Evolutionary conservation across 345 rosid genomes (phyloP).

Genomic region (Eucalyptus brandiana): DNA sequence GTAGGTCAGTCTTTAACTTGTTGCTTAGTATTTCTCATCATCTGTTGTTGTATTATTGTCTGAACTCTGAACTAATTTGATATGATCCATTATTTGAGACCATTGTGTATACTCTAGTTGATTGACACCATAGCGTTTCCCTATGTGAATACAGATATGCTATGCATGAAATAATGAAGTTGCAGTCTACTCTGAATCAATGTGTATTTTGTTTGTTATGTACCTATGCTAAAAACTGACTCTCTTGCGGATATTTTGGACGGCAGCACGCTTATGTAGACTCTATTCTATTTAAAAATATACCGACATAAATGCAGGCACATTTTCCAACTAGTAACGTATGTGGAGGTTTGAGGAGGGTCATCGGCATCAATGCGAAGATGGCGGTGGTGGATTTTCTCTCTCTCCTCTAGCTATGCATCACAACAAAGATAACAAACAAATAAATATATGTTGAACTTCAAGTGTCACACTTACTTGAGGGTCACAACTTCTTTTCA

Average conservation of each 20-base stretch:
- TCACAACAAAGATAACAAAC: not conserved
- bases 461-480: not conserved
- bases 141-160: not conserved
- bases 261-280: not conserved
- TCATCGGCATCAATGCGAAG: not conserved
- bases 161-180: not conserved
- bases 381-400: not conserved
- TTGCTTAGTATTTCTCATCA: not conserved
- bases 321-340: not conserved
- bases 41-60: not conserved
- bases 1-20: not conserved
- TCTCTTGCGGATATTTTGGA: not conserved
- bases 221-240: not conserved
- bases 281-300: not conserved
- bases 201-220: not conserved
- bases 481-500: not conserved
- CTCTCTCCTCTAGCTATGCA: not conserved
- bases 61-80: not conserved
- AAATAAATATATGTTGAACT: not conserved
- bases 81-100: not conserved
- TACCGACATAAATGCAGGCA: not conserved
- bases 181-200: not conserved
- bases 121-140: not conserved
- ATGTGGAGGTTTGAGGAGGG: not conserved
- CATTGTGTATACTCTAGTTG: not conserved